Base-by-base conservation (phyloP, 2,329 filamentous ascomycete species). In the Lachnellula cervina region DNA sequence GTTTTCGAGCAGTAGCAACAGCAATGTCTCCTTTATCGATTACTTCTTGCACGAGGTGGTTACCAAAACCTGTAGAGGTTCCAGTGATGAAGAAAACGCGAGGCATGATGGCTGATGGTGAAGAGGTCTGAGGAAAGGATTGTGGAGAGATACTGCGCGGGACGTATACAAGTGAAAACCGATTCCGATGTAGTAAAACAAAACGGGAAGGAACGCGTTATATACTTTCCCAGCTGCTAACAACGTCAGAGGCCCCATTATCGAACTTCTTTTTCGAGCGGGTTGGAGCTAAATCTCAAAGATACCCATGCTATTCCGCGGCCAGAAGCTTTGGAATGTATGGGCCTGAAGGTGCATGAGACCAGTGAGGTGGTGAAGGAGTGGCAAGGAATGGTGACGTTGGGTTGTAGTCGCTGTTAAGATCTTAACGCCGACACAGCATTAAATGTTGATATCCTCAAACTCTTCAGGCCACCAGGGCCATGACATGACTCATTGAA, bases 11-110 rank as follows among this genome's bases (percentile, higher is more conserved):
- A 0, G 77, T 79, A 2, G 77, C 78, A 38, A 78, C 70, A 8
- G 75, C 74, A 3, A 69, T 65, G 56, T 79, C 75, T 3, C 76
- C 76, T 5, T 68, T 64, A 3, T 66, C 65, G 3, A 80, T 68
- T 23, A 75, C 67, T 4, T 69, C 66, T 19, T 73, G 65, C 6
- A 73, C 71, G 5, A 80, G 64, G 13, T 68, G 58, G 3, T 69
- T 66, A 11, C 78, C 78, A 35, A 80, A 72, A 11, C 78, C 78
- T 3, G 75, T 76, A 3, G 77, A 77, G 46, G 70, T 73, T 40
- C 77, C 77, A 5, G 77, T 80, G 32, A 80, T 68, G 53, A 80
- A 71, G 74, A 78, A 80, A 38, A 75, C 64, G 64, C 61, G 59
- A 51, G 63, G 61, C 64, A 67, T 66, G 40, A 34, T 61, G 52